A percentile compares a stretch with the other conserved stretches of the same genome.
Evolutionary conservation across 495 filamentous ascomycete genomes (phyloP).

Genomic region (Tetracladium setigerum): DNA sequence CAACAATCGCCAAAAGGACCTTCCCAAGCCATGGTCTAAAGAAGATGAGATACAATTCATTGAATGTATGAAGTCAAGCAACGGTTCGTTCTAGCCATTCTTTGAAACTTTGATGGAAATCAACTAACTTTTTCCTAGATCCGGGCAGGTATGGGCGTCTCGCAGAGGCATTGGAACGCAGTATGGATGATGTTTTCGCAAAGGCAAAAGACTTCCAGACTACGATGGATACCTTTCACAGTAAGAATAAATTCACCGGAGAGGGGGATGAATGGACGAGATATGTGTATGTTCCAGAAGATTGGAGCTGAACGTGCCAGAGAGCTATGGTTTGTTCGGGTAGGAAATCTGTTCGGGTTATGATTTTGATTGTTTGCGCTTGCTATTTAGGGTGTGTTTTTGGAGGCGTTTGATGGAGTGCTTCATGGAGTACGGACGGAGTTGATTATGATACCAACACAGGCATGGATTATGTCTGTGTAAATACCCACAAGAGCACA

Average conservation of each 20-base stretch:
- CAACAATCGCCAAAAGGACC: neutral
- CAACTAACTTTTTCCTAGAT: conserved; percentile 1
- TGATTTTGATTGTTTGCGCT: too few relatives aligned
- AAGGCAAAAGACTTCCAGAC: conserved; percentile 13
- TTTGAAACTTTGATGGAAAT: neutral
- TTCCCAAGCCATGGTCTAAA: neutral
- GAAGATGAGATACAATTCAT: conserved; percentile 1
- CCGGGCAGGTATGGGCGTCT: conserved; percentile 6
- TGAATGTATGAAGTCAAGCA: neutral
- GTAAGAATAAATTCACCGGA: conserved; percentile 3
- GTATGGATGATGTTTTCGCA: conserved; percentile 16
- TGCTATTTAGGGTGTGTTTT: too few relatives aligned
- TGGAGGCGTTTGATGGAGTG: too few relatives aligned
- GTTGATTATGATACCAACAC: too few relatives aligned
- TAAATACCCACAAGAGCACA: too few relatives aligned
- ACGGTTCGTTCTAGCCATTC: conserved; percentile 1
- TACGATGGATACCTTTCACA: conserved; percentile 8
- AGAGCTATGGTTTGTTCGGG: too few relatives aligned
- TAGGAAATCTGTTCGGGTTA: too few relatives aligned
- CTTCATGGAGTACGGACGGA: too few relatives aligned
- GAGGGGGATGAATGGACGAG: conserved; percentile 12
- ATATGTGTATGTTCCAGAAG: conserved; percentile 4
- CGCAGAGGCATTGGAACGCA: conserved; percentile 1
- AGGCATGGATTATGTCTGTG: too few relatives aligned
- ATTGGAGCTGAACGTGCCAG: too few relatives aligned